Evolutionary conservation across 2,329 filamentous ascomycete species (phyloP).

Genomic region (Tympanopsis confertula): DNA sequence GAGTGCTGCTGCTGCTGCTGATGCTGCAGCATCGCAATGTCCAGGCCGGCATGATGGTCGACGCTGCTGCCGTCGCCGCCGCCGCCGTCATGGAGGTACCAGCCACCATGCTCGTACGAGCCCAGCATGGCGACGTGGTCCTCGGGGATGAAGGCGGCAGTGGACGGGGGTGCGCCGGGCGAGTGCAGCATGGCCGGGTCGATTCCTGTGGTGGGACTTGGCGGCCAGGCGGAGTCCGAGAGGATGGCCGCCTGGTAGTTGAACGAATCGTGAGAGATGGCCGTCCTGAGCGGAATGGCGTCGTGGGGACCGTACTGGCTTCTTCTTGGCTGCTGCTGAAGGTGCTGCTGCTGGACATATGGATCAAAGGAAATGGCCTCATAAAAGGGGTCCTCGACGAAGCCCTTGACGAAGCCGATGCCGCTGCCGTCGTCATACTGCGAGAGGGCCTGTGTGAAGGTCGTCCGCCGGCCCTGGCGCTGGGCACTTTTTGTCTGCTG

Average conservation of each 20-base stretch:
- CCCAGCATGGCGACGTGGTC: conserved; percentile 6
- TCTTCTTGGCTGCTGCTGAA: too few species aligned
- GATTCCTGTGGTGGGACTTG: conserved; percentile 6
- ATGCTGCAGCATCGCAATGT: conserved; percentile 6
- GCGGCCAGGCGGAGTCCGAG: too few species aligned
- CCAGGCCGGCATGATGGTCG: background rate
- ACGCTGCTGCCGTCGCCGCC: conserved; percentile 3
- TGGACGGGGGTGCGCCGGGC: conserved; percentile 6
- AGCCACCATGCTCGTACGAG: conserved; percentile 16
- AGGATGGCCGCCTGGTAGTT: too few species aligned
- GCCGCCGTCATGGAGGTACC: conserved; percentile 10
- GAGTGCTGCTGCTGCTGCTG: conserved; percentile 5
- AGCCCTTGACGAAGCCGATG: conserved; percentile 13
- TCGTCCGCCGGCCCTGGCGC: too few species aligned
- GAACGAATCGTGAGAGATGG: too few species aligned
- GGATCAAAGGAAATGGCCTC: too few species aligned
- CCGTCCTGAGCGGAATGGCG: too few species aligned
- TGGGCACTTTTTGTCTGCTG: too few species aligned
- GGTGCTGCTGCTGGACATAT: too few species aligned
- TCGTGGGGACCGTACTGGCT: too few species aligned
- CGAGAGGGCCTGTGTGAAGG: conserved; percentile 11
- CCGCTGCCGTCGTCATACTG: conserved; percentile 6
- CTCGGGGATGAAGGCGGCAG: conserved; percentile 8
- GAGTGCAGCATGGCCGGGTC: conserved; percentile 4
- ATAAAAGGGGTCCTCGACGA: conserved; percentile 17